Percentiles rank a stretch among this genome's conserved stretches.
Evolutionary conservation across 2,329 filamentous ascomycete species (phyloP).

Genomic region (Purpureocillium takamizusanense): DNA sequence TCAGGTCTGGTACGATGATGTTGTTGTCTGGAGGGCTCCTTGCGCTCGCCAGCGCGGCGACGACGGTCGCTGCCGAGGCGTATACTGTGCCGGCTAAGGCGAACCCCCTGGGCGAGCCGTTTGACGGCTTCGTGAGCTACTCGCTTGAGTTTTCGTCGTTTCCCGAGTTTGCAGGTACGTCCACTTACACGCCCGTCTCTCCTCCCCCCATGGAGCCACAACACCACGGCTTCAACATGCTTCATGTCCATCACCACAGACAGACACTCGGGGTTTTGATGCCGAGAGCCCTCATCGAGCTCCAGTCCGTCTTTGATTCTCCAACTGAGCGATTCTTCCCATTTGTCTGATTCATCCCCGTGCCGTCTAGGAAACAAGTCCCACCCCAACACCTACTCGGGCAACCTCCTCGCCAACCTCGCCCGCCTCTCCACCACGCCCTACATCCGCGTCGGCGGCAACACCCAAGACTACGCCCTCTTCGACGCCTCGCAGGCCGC

Average conservation of each 20-base stretch:
- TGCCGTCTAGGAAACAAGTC: slow-evolving; percentile 39
- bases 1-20: too few relatives aligned
- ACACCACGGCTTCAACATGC: too few relatives aligned
- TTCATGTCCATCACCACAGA: too few relatives aligned
- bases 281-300: too few relatives aligned
- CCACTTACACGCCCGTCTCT: background rate
- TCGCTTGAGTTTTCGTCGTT: slow-evolving; percentile 44
- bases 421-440: slow-evolving; percentile 47
- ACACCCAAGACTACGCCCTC: slow-evolving; percentile 56
- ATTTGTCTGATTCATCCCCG: too few relatives aligned
- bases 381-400: slow-evolving; percentile 48
- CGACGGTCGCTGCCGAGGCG: slow-evolving; percentile 1
- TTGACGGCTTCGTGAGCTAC: slow-evolving; percentile 35
- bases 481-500: slow-evolving; percentile 43
- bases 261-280: too few relatives aligned
- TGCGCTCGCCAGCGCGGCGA: slow-evolving; percentile 5
- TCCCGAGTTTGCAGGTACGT: slow-evolving; percentile 37
- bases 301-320: too few relatives aligned
- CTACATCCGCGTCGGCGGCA: slow-evolving; percentile 55
- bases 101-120: slow-evolving; percentile 1
- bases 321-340: too few relatives aligned
- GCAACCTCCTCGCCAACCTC: slow-evolving; percentile 50
- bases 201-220: too few relatives aligned
- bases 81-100: slow-evolving; percentile 7
- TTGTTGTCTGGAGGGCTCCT: slow-evolving; percentile 1